Evolutionary conservation across 176 grass and related monocot genomes (phyloP).

Genomic region (Eleusine coracana): DNA sequence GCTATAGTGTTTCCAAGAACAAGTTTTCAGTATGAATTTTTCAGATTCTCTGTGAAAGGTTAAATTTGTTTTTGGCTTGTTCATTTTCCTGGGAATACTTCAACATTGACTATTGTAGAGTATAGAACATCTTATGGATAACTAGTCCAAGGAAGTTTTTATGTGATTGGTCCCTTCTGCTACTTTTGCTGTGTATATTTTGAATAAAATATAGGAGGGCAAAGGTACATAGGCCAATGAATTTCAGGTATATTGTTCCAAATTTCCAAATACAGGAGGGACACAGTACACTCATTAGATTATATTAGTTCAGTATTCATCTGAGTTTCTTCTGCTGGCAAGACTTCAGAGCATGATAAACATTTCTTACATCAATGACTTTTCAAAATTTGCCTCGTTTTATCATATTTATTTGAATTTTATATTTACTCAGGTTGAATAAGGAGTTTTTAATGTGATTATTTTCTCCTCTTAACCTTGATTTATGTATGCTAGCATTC

Average conservation of each 20-base stretch:
- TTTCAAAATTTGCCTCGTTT: background rate
- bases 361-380: background rate
- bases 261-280: background rate
- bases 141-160: background rate
- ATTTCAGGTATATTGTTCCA: slow-evolving; percentile 9
- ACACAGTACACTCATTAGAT: background rate
- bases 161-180: background rate
- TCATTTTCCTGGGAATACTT: background rate
- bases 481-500: slow-evolving; percentile 17
- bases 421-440: slow-evolving; percentile 21
- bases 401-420: background rate
- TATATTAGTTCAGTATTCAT: background rate
- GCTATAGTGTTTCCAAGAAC: slow-evolving; percentile 1
- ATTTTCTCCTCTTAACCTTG: background rate
- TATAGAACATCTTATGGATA: slow-evolving; percentile 6
- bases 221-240: background rate
- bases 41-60: background rate
- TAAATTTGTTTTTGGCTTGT: background rate
- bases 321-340: background rate
- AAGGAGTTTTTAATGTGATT: background rate
- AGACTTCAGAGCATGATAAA: slow-evolving; percentile 13
- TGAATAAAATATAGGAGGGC: slow-evolving; percentile 12
- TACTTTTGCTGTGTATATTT: slow-evolving; percentile 26
- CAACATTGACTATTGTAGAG: background rate
- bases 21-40: slow-evolving; percentile 9